Conservation (phyloP, 2,329 filamentous ascomycete species). For the Fusarium tricinctum region DNA sequence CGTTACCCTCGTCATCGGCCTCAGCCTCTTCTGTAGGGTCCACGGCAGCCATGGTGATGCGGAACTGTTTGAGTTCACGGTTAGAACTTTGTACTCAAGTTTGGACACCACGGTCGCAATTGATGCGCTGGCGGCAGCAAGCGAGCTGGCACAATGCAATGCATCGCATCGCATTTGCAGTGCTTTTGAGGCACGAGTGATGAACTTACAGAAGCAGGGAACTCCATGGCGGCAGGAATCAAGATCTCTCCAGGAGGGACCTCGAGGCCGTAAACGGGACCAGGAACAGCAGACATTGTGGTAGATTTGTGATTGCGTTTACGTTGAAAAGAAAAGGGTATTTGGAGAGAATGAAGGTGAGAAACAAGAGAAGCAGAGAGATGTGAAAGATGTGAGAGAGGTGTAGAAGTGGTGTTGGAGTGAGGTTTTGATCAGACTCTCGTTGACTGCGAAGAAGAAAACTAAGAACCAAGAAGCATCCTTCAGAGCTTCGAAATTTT, state of each 20-base stretch:
- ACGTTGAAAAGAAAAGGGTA: conserved; percentile 10
- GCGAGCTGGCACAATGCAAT: neutral
- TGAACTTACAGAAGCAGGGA: conserved; percentile 83
- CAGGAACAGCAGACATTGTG: conserved; percentile 71
- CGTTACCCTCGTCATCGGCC: conserved; percentile 72
- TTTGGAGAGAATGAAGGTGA: conserved; percentile 7
- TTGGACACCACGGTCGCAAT: conserved; percentile 27
- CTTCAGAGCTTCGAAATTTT: conserved; percentile 54
- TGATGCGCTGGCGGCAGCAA: conserved; percentile 10
- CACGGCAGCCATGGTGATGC: conserved; percentile 98
- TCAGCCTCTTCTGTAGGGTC: conserved; percentile 86
- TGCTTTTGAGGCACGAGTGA: conserved; percentile 4
- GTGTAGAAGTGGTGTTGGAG: conserved; percentile 36
- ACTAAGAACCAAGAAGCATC: conserved; percentile 42
- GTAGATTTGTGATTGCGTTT: conserved; percentile 14
- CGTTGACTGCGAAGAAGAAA: conserved; percentile 43
- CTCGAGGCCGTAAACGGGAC: conserved; percentile 92
- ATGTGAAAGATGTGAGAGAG: conserved; percentile 21
- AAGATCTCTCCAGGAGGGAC: conserved; percentile 88
- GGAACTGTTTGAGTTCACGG: conserved; percentile 74
- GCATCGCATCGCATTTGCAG: neutral
- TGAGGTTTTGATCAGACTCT: conserved; percentile 36
- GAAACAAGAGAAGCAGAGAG: conserved; percentile 21
- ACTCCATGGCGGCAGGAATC: conserved; percentile 82
- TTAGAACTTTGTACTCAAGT: conserved; percentile 25